Evolutionary conservation across 2,329 filamentous ascomycete species (phyloP), one percentile per base, ranked within the genome.

Genomic region (Exutisphaerella laricina): DNA sequence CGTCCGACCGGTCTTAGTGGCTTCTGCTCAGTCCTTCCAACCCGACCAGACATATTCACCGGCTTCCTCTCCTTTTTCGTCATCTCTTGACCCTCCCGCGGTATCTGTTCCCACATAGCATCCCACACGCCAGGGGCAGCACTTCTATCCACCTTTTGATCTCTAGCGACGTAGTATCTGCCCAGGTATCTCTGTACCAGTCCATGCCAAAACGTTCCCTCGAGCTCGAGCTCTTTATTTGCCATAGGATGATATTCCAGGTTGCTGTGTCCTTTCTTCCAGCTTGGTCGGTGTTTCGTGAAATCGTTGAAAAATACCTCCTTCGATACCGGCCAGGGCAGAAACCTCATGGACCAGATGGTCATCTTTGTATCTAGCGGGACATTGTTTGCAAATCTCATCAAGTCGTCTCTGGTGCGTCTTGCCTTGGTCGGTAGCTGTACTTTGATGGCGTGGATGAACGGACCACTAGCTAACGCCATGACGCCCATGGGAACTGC

Each of bases 361-460:
- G 66, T 61, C 3, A 71, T 36, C 10, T 53, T 47, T 7, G 68
- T 66, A 16, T 66, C 58, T 10, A 58, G 58, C 1, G 77, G 72
- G 2, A 76, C 62, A 20, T 61, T 58, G 34, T 58, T 64, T 22
- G 75, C 65, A 58, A 76, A 82, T 41, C 33, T 16, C 45, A 72
- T 65, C 16, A 84, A 67, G 37, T 73, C 64, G 20, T 74, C 66
- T 23, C 74, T 75, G 1, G 81, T 84, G 28, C 71, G 64, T 32
- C 84, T 78, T 12, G 83, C 84, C 52, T 75, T 76, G 1, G 70
- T 61, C 0, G 87, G 87, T 1, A 89, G 70, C 16, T 77, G 75
- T 37, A 92, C 67, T 62, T 85, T 79, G 46, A 92, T 73, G 58
- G 81, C 80, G 29, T 80, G 79, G 5, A 90, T 84, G 58, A 84